These are phyloP conservation scores for Penicillium coffeae DNA, from an alignment of 495 filamentous ascomycete genomes.

Conservation along the genomic window DNA sequence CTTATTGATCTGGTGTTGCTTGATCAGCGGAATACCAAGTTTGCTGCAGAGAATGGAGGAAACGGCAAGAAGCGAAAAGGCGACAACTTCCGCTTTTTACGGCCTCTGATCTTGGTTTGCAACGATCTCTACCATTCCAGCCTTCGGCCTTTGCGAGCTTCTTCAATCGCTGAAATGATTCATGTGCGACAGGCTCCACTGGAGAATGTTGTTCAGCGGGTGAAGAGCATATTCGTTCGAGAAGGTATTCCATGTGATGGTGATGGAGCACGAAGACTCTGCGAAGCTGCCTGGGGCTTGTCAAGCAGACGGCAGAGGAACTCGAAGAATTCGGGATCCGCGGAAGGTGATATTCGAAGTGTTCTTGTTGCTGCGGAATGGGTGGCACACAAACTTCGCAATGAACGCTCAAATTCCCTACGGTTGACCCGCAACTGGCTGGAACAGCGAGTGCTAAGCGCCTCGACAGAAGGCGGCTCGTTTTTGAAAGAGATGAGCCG, in stretches of 20 bases:
- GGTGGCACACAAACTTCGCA: slow-evolving; percentile 77
- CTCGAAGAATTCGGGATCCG: slow-evolving; percentile 49
- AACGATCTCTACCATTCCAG: slow-evolving; percentile 97
- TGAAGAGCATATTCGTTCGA: slow-evolving; percentile 77
- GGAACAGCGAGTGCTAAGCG: slow-evolving; percentile 68
- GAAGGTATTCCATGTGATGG: slow-evolving; percentile 83
- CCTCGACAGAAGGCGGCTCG: slow-evolving; percentile 68
- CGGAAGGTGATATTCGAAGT: slow-evolving; percentile 87
- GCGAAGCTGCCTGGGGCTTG: slow-evolving; percentile 91
- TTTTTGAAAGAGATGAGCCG: slow-evolving; percentile 73
- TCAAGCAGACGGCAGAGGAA: slow-evolving; percentile 57
- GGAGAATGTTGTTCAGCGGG: slow-evolving; percentile 76
- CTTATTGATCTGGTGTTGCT: slow-evolving; percentile 81
- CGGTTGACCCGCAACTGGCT: slow-evolving; percentile 77
- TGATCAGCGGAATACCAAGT: slow-evolving; percentile 74
- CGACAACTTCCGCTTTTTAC: slow-evolving; percentile 77
- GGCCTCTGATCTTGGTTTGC: slow-evolving; percentile 90
- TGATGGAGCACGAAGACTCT: slow-evolving; percentile 83
- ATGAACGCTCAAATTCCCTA: slow-evolving; percentile 32
- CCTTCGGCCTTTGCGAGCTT: slow-evolving; percentile 75
- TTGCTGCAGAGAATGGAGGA: slow-evolving; percentile 31
- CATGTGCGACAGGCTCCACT: slow-evolving; percentile 84
- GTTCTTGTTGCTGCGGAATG: slow-evolving; percentile 94
- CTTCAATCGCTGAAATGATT: slow-evolving; percentile 81
- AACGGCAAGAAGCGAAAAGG: slow-evolving; percentile 59